Conservation (phyloP, 140 eudicot genomes). For the Cichorium intybus region DNA sequence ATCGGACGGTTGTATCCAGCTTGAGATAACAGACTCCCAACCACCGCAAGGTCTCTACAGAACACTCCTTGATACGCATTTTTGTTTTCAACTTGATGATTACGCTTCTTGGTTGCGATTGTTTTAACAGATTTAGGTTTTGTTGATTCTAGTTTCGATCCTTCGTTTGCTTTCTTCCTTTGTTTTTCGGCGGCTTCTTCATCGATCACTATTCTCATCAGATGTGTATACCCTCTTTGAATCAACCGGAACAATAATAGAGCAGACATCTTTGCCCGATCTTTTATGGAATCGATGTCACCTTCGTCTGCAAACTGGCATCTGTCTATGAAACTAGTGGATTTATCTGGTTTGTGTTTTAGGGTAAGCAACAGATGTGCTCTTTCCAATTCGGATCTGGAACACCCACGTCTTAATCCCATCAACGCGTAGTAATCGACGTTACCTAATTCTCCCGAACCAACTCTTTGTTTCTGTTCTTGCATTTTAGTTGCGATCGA, state of each 20-base stretch:
- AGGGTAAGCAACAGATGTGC: slow-evolving; percentile 59
- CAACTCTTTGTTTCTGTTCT: slow-evolving; percentile 57
- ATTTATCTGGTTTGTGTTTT: slow-evolving; percentile 70
- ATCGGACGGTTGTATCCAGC: slow-evolving; percentile 67
- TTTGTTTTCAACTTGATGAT: slow-evolving; percentile 20
- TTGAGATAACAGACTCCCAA: slow-evolving; percentile 72
- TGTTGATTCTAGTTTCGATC: slow-evolving; percentile 10
- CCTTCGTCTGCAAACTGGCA: slow-evolving; percentile 61
- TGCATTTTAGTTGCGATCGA: slow-evolving; percentile 53
- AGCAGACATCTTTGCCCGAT: slow-evolving; percentile 53
- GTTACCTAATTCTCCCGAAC: slow-evolving; percentile 62
- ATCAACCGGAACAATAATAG: slow-evolving; percentile 56
- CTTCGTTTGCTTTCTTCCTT: slow-evolving; percentile 45
- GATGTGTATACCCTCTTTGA: slow-evolving; percentile 55
- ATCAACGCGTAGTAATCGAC: slow-evolving; percentile 63
- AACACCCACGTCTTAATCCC: slow-evolving; percentile 72
- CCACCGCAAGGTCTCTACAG: slow-evolving; percentile 78
- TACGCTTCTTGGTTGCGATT: background rate
- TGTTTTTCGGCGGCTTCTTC: slow-evolving; percentile 66
- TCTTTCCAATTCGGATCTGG: slow-evolving; percentile 63
- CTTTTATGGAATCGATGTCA: slow-evolving; percentile 55
- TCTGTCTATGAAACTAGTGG: slow-evolving; percentile 52
- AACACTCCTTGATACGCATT: slow-evolving; percentile 80
- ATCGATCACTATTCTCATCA: slow-evolving; percentile 42
- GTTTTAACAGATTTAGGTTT: slow-evolving; percentile 10